Evolutionary conservation across 192 early-diverging fungal species (phyloP), one percentile per base, ranked within the genome.

Genomic region (Geranomyces michiganensis): DNA sequence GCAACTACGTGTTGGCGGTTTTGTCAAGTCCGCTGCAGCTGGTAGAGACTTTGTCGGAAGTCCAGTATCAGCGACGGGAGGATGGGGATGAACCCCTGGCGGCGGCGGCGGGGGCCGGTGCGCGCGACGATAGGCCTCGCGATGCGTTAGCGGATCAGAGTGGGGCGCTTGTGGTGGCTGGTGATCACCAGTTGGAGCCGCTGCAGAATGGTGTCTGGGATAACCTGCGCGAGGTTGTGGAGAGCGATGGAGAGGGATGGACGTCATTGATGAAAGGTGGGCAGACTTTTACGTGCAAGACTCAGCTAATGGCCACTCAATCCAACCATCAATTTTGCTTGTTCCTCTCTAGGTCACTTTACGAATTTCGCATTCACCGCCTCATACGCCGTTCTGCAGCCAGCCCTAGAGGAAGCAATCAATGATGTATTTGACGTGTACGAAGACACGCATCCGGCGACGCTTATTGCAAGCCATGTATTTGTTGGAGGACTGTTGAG

Each of bases 391-490:
- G 79, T 92, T 32, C 60, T 93, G 31, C 94, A 96, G 70, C 95
- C 96, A 19, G 87, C 89, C 12, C 72, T 97, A 45, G 96, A 98
- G 72, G 92, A 92, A 15, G 73, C 82, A 21, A 70, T 98, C 49
- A 97, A 98, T 78, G 97, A 98, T 70, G 80, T 87, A 22, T 92
- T 97, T 60, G 93, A 89, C 62, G 83, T 96, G n/a, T 93, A 92
- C 69, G 97, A 97, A 61, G 93, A 93, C 70, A 86, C 83, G 51
- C 88, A 86, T 76, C 92, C 91, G 44, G 80, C 85, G 13, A 97
- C 97, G 0, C 71, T 90, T 51, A 84, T 96, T 0, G 76, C 83
- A 1, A 92, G 91, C 15, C 86, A 91, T 75, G 75, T 92, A 0
- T 70, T 92, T 24, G 88, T 92, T 6, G 95, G 95, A 8, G 81